Evolutionary conservation across 2,329 filamentous ascomycete species (phyloP), one percentile per base, ranked within the genome.

Genomic region (Aspergillus eucalypticola): DNA sequence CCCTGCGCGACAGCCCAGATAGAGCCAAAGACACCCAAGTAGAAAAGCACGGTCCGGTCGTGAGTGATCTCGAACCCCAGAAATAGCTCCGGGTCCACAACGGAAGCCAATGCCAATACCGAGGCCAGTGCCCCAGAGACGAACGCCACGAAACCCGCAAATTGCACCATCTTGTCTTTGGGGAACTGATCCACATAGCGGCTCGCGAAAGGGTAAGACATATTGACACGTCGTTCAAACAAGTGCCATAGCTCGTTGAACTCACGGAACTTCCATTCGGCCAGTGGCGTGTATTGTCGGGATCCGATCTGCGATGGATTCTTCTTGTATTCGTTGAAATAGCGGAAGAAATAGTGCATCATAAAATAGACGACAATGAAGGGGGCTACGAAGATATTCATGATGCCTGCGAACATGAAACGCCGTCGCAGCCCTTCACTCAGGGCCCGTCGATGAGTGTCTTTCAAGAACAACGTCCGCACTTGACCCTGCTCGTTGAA

Each of bases 261-360:
- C 74, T 98, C 94, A 51, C 95, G 89, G 64, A 99, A 97, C 70
- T 97, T 98, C 95, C 95, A 99, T 73, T 96, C 90, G 0, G 95
- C 95, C 54, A 96, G 85, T 1, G 92, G 91, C 0, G 94, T 98
- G 73, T 97, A 99, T 66, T 92, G 89, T 42, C 95, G 88, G 15
- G 92, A 89, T n/a, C 91, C 90, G 39, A 96, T 85, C 64, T 92
- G 88, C 0, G 91, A 88, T 0, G 92, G 94, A 64, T 97, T 96
- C 71, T 93, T 96, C 76, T 96, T 92, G 72, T 96, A 97, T 80
- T 99, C 94, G 70, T 95, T 95, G 75, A 97, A 98, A 73, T 98
- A 96, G 32, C 90, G 92, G 72, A 98, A 92, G 70, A 99, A 91
- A 75, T 96, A 96, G 62, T 95, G 88, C 66, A 96, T 86, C 46